These are phyloP conservation scores for Leccinum imitatum DNA, from an alignment of 768 basidiomycete species.

Conservation along the genomic window DNA sequence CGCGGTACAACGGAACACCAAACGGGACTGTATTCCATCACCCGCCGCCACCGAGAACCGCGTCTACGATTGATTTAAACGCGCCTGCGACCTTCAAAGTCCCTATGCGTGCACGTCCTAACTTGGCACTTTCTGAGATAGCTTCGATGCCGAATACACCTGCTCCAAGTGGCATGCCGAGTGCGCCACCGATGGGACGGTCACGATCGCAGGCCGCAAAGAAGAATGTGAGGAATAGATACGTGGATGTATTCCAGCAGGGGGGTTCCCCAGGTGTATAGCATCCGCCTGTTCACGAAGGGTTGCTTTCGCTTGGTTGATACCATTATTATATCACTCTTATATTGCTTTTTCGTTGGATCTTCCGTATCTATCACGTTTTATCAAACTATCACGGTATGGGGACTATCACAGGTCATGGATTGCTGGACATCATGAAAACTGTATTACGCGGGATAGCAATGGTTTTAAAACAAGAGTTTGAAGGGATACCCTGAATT, in stretches of 20 bases:
- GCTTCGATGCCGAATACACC: conserved; percentile 37
- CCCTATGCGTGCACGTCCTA: conserved; percentile 62
- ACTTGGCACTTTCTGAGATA: conserved; percentile 51
- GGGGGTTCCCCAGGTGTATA: conserved; percentile 30
- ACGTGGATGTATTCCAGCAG: conserved; percentile 88
- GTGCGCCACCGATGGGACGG: conserved; percentile 43
- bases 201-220: conserved; percentile 62
- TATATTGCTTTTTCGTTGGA: conserved; percentile 18
- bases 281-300: neutral
- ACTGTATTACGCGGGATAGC: neutral
- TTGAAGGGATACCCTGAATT: conserved; percentile 76
- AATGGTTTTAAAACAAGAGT: conserved; percentile 54
- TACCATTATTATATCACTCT: conserved; percentile 21
- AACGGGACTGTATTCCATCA: conserved; percentile 18
- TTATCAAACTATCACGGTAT: conserved; percentile 12
- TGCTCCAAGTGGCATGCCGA: conserved; percentile 16
- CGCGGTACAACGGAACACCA: conserved; percentile 34
- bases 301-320: conserved; percentile 1
- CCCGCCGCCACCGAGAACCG: conserved; percentile 42
- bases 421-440: neutral
- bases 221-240: conserved; percentile 76
- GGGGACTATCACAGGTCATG: neutral
- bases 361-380: conserved; percentile 24
- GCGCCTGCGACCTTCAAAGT: conserved; percentile 51
- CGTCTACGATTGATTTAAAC: conserved; percentile 63